Percentiles rank a stretch among this genome's conserved stretches.
phyloP scores from a whole-genome alignment of 2,329 filamentous ascomycete genomes.

The Trematosphaeria pertusa region DNA sequence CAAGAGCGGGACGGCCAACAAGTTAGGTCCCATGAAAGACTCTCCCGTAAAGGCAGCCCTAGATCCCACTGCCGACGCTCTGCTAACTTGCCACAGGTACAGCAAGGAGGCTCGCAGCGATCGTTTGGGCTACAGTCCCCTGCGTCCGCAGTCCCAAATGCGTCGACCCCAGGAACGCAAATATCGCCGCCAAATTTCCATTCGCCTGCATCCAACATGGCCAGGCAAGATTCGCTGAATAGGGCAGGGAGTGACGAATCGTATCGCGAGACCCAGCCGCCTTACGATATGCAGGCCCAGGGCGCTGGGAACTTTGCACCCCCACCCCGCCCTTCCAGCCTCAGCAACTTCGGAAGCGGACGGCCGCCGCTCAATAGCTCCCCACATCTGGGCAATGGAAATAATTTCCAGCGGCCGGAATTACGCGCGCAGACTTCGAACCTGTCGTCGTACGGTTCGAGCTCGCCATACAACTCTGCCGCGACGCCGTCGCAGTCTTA shows the following conservation, averaged over 20 bases:
- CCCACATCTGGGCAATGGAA: slow-evolving; percentile 44
- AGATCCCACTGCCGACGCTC: slow-evolving; percentile 1
- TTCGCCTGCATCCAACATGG: slow-evolving; percentile 40
- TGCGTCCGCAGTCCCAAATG: slow-evolving; percentile 30
- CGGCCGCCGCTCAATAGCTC: slow-evolving; percentile 44
- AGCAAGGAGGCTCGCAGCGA: slow-evolving; percentile 19
- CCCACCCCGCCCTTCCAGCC: slow-evolving; percentile 43
- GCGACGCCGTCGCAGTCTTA: slow-evolving; percentile 56
- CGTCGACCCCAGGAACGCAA: slow-evolving; percentile 29
- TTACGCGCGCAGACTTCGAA: slow-evolving; percentile 46
- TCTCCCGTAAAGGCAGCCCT: slow-evolving; percentile 26
- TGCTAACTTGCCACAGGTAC: slow-evolving; percentile 22
- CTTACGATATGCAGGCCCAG: slow-evolving; percentile 46
- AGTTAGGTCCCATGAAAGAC: slow-evolving; percentile 27
- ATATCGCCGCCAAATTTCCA: slow-evolving; percentile 46
- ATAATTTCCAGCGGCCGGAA: slow-evolving; percentile 43
- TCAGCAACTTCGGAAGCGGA: slow-evolving; percentile 39
- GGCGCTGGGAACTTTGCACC: slow-evolving; percentile 43
- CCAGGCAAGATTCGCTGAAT: slow-evolving; percentile 40
- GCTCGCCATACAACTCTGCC: slow-evolving; percentile 45
- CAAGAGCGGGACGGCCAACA: slow-evolving; percentile 35
- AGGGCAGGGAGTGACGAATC: slow-evolving; percentile 45
- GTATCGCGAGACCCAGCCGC: slow-evolving; percentile 40
- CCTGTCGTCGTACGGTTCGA: slow-evolving; percentile 41
- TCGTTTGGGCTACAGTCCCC: slow-evolving; percentile 42